Evolutionary conservation across 345 rosid species (phyloP), one percentile per base, ranked within the genome.

Genomic region (Brassica cretica): DNA sequence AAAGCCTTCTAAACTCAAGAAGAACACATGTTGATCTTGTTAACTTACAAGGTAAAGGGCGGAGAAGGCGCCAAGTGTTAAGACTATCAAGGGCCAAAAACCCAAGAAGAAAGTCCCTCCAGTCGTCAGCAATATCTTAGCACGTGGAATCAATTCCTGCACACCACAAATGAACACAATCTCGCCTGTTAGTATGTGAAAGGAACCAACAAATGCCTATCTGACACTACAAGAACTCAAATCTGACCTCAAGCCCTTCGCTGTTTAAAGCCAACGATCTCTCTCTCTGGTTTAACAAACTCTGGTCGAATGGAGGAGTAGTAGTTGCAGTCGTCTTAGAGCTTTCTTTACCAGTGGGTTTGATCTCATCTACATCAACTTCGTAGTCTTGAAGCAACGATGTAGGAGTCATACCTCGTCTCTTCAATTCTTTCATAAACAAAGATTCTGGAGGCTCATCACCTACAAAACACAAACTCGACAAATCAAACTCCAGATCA

Each of bases 61-160:
- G 41, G 87, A 89, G 83, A 93, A 93, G 76, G 83, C 76, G 8
- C 87, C 90, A 15, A 87, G 82, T 15, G 96, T 91, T 80, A 86
- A 39, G 71, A 95, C 82, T 32, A 91, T 89, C 90, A 93, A 70
- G 0, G 98, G 98, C 91, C 97, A 85, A 79, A 95, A 93, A 39
- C 83, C 91, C 79, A 93, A 74, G 87, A 93, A 95, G 89, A 91
- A 95, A 16, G 98, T 91, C 64, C 98, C 98, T 73, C 99, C 99
- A 56, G 88, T 51, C 44, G 93, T 84, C 61, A 93, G 84, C 84
- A 95, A 84, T 51, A 91, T 80, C 86, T 84, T 95, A 74, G 89
- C 98, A 71, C 97, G 92, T 3, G 98, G 99, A 77, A 95, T 77
- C 76, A 95, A 86, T 12, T 98, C 99, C 99, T 95, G 88, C 66